phyloP scores from a whole-genome alignment of 345 rosid species.

The Toxicodendron radicans region DNA sequence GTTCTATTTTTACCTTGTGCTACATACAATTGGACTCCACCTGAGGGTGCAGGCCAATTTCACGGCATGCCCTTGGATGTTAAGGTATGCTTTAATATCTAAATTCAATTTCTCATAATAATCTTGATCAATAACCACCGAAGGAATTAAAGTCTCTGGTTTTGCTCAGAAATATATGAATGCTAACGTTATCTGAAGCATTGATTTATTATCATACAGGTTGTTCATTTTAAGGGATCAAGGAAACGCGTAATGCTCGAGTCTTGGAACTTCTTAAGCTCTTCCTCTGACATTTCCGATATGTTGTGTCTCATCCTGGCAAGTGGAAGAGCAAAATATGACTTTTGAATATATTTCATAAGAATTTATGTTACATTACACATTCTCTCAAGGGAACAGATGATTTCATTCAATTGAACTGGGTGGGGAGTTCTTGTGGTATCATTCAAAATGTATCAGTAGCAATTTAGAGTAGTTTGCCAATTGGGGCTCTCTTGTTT shows the following conservation, averaged over 20 bases:
- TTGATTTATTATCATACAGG: slow-evolving; percentile 32
- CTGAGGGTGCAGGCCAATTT: slow-evolving; percentile 98
- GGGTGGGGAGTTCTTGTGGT: not conserved
- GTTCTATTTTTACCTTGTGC: slow-evolving; percentile 85
- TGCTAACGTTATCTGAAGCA: not conserved
- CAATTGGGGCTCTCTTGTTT: not conserved
- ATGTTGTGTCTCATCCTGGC: slow-evolving; percentile 77
- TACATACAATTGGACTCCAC: slow-evolving; percentile 93
- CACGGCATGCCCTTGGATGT: slow-evolving; percentile 97
- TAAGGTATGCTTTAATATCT: slow-evolving; percentile 49
- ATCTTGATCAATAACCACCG: not conserved
- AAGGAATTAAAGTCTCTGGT: not conserved
- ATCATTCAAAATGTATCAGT: not conserved
- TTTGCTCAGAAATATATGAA: not conserved
- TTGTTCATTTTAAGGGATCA: slow-evolving; percentile 94
- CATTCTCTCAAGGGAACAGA: not conserved
- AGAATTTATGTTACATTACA: not conserved
- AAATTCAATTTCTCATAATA: not conserved
- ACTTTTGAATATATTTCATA: slow-evolving; percentile 45
- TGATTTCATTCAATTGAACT: not conserved
- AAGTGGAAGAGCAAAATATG: slow-evolving; percentile 94
- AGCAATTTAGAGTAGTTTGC: not conserved
- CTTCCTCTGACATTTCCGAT: slow-evolving; percentile 56
- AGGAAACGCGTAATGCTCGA: slow-evolving; percentile 96
- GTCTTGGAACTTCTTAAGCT: slow-evolving; percentile 76